phyloP scores from a whole-genome alignment of 148 eudicot genomes.

The Nepenthes mirabilis region DNA sequence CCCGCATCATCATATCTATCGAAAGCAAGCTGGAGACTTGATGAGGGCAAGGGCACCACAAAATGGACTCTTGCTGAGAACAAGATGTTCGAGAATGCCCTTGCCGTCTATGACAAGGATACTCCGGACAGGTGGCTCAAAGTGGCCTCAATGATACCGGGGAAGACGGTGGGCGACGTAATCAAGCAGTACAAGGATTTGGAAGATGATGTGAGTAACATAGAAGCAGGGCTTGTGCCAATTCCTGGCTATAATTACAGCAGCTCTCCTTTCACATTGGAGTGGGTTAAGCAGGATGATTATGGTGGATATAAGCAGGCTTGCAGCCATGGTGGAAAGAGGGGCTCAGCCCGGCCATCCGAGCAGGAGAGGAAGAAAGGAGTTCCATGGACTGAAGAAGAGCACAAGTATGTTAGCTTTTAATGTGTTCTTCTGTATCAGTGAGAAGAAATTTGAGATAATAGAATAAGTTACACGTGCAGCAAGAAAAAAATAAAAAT shows the following conservation, averaged over 20 bases:
- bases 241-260: constrained; percentile 26
- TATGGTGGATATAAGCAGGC: constrained; percentile 43
- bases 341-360: constrained; percentile 29
- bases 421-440: no score
- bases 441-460: no score
- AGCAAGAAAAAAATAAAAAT: no score
- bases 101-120: constrained; percentile 63
- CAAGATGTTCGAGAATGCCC: constrained; percentile 79
- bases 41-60: constrained; percentile 30
- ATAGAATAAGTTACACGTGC: no score
- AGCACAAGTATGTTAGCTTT: constrained; percentile 62
- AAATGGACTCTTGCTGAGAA: constrained; percentile 79
- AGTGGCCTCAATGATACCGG: constrained; percentile 78
- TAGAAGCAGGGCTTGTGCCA: constrained; percentile 77
- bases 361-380: constrained; percentile 99
- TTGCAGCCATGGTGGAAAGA: constrained; percentile 34
- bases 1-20: constrained; percentile 37
- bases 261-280: constrained; percentile 48
- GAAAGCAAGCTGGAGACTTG: constrained; percentile 39
- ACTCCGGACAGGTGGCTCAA: constrained; percentile 83
- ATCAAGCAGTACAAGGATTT: constrained; percentile 66
- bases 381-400: constrained; percentile 98
- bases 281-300: constrained; percentile 51
- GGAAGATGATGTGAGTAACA: constrained; percentile 74
- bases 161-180: constrained; percentile 75